Base-by-base conservation (phyloP, 179 eudicot species). In the Nepenthes alata region DNA sequence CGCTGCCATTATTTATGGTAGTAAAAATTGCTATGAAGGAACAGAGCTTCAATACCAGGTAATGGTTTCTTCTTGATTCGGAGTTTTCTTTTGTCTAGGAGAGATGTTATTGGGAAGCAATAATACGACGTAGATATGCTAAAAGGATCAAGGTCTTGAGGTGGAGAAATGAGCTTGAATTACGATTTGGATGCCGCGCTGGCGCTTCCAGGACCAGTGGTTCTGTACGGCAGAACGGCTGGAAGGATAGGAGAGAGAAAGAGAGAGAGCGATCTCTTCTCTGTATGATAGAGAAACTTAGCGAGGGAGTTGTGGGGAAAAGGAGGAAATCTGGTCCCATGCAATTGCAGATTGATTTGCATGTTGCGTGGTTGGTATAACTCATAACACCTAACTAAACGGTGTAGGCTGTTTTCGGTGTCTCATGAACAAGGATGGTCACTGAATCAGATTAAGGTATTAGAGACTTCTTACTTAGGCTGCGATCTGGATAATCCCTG, bases 1-100 rank as follows among this genome's bases (percentile, higher is more conserved):
- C 1, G 75, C 66, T 35, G 79, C 79, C 82, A 74, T 74, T 45
- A 37, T 52, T 51, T 16, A 11, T 38, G 65, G 11, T 59, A 41
- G 16, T 25, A 34, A 16, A 39, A 5, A 59, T 9, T 3, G 14
- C 2, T 7, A 11, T 25, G 4, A 14, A n/a, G 6, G 16, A 13
- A 53, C 35, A 15, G 1, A 25, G 58, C 34, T 7, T 25, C 11
- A 1, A 14, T 12, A 16, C 34, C 15, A 10, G 55, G 55, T 52
- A 9, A 4, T 4, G 5, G 16, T 52, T 52, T 52, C 25, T 25
- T 25, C 25, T 25, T 25, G 25, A 25, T 52, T n/a, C n/a, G 3
- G 3, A 11, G 1, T 50, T 50, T 6, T 16, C 3, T 52, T 52
- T 52, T 52, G 55, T 5, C n/a, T 11, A 12, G n/a, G 55, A 35